These are phyloP conservation scores for Musa troglodytarum DNA, from an alignment of 176 grass and related monocot genomes.

Conservation along the genomic window DNA sequence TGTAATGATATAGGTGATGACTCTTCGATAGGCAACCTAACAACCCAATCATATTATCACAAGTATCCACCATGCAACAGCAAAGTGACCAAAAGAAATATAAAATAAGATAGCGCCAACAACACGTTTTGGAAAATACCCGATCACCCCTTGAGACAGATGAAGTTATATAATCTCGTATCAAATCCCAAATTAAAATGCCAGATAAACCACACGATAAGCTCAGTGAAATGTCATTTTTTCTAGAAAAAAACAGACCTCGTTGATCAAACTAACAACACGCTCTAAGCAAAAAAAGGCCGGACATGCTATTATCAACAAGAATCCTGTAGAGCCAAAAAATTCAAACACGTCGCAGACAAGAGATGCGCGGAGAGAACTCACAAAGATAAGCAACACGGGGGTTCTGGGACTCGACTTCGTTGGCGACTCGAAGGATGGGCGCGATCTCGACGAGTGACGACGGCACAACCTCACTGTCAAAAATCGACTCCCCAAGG, in stretches of 20 bases:
- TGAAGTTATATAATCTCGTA: too few species aligned
- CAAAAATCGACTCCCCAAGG: constrained; percentile 73
- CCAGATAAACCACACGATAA: neutral
- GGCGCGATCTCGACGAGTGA: constrained; percentile 79
- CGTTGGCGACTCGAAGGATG: constrained; percentile 88
- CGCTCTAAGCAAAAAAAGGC: neutral
- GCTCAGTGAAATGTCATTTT: too few species aligned
- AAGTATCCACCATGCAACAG: too few species aligned
- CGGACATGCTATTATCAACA: neutral
- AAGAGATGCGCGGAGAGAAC: neutral
- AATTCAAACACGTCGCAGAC: neutral
- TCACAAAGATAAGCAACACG: constrained; percentile 85
- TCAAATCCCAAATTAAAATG: neutral
- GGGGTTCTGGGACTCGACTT: constrained; percentile 53
- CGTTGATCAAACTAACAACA: neutral
- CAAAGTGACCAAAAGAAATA: too few species aligned
- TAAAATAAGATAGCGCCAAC: too few species aligned
- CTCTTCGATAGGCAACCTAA: too few species aligned
- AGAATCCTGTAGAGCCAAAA: too few species aligned
- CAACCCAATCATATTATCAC: too few species aligned
- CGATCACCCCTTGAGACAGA: neutral
- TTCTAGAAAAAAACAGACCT: neutral
- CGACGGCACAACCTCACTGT: constrained; percentile 88
- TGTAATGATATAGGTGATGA: neutral
- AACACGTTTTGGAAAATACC: neutral